phyloP scores from a whole-genome alignment of 2,329 filamentous ascomycete genomes.

The Xylaria sp. region DNA sequence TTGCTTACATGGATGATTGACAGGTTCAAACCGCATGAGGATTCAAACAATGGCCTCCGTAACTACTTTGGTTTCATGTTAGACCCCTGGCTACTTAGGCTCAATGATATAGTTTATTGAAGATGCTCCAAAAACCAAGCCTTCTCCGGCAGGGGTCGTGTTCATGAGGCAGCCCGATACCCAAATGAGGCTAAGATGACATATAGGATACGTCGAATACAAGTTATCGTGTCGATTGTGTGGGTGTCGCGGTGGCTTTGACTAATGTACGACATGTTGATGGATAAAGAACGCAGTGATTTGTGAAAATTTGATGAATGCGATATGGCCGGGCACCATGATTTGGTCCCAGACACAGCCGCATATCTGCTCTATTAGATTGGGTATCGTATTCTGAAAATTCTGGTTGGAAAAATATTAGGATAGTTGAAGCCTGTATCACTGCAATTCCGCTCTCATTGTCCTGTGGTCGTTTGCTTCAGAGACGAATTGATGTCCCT shows the following conservation, averaged over 20 bases:
- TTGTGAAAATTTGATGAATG: neutral
- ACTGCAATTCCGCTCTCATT: conserved; percentile 28
- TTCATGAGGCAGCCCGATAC: neutral
- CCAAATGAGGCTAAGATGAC: neutral
- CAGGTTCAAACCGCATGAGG: neutral
- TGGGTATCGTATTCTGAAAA: conserved; percentile 27
- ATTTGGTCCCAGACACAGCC: neutral
- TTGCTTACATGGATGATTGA: neutral
- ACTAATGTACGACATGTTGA: neutral
- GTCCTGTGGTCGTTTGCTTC: conserved; percentile 13
- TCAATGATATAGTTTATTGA: neutral
- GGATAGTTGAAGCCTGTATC: neutral
- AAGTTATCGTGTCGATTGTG: neutral
- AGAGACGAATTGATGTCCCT: conserved; percentile 24
- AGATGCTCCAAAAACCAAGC: neutral
- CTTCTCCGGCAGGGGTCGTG: neutral
- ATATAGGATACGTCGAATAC: neutral
- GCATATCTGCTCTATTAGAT: conserved; percentile 14
- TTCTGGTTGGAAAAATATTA: conserved; percentile 1
- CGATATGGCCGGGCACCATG: neutral
- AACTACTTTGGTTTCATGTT: neutral
- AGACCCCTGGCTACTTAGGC: neutral
- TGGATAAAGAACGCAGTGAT: neutral
- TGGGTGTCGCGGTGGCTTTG: neutral
- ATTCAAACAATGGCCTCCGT: neutral